Conservation (phyloP, 768 basidiomycete genomes). For the Suillus paluster region DNA sequence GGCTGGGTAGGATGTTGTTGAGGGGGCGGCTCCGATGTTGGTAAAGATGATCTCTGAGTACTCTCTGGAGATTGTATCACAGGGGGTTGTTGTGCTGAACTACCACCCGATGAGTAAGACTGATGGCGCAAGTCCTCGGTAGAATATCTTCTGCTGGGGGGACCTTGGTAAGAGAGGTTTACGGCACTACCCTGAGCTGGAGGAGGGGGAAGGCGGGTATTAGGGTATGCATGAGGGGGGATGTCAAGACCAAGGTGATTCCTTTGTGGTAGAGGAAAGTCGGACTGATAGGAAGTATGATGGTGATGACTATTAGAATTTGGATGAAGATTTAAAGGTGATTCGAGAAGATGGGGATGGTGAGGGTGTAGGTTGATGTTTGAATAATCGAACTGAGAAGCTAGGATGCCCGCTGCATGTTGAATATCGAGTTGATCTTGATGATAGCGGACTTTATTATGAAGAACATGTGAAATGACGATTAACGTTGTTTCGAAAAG, state of each 20-base stretch:
- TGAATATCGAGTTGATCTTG: constrained; percentile 48
- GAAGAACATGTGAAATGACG: constrained; percentile 42
- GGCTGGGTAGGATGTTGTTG: constrained; percentile 35
- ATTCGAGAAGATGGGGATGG: constrained; percentile 49
- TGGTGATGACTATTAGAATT: constrained; percentile 33
- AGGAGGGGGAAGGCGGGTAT: constrained; percentile 47
- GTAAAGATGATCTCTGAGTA: constrained; percentile 38
- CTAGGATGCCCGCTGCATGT: constrained; percentile 50
- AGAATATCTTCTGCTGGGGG: constrained; percentile 36
- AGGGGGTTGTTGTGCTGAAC: constrained; percentile 19
- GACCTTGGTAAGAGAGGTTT: constrained; percentile 23
- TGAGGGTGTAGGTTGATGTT: constrained; percentile 37
- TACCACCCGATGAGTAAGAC: constrained; percentile 45
- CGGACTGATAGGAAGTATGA: constrained; percentile 45
- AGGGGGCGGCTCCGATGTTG: constrained; percentile 51
- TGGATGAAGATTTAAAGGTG: constrained; percentile 47
- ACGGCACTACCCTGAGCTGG: constrained; percentile 21
- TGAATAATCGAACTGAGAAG: constrained; percentile 56
- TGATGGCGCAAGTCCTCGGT: constrained; percentile 45
- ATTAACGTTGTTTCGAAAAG: constrained; percentile 41
- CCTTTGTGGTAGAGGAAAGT: constrained; percentile 48
- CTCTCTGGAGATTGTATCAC: constrained; percentile 24
- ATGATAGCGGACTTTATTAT: constrained; percentile 76
- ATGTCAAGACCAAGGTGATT: constrained; percentile 52
- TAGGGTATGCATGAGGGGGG: constrained; percentile 43